phyloP scores from a whole-genome alignment of 768 basidiomycete species.

The Boletus tylopilopsis region DNA sequence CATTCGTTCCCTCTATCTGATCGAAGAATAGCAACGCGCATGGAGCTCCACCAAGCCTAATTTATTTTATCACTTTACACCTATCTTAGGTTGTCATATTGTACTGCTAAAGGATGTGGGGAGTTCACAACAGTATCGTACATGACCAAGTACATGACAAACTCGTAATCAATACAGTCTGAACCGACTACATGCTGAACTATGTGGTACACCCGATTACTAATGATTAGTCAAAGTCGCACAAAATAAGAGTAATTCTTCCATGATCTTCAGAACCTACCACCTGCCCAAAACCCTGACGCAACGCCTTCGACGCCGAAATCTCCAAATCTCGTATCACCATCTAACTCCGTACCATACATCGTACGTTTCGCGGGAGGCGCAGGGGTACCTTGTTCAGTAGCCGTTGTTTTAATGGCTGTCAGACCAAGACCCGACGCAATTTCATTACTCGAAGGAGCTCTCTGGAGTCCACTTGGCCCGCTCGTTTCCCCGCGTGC shows the following conservation, averaged over 20 bases:
- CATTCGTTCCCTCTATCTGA: slow-evolving; percentile 65
- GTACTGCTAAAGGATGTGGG: background rate
- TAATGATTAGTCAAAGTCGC: slow-evolving; percentile 6
- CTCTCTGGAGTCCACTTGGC: slow-evolving; percentile 26
- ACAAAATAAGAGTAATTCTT: slow-evolving; percentile 4
- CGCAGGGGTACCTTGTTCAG: slow-evolving; percentile 39
- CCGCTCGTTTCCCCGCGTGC: slow-evolving; percentile 27
- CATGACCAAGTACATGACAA: slow-evolving; percentile 21
- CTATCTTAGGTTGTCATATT: background rate
- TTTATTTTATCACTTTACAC: background rate
- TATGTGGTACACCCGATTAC: slow-evolving; percentile 6
- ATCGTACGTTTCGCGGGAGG: slow-evolving; percentile 63
- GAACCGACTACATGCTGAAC: background rate
- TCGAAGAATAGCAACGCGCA: background rate
- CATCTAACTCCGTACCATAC: slow-evolving; percentile 82
- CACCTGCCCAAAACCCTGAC: slow-evolving; percentile 63
- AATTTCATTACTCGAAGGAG: slow-evolving; percentile 43
- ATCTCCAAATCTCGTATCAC: slow-evolving; percentile 80
- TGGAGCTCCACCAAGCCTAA: background rate
- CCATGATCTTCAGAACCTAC: slow-evolving; percentile 34
- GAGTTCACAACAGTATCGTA: slow-evolving; percentile 16
- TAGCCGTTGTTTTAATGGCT: slow-evolving; percentile 34
- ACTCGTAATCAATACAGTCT: slow-evolving; percentile 19
- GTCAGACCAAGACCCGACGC: slow-evolving; percentile 44
- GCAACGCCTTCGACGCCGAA: slow-evolving; percentile 78